Percentiles rank a stretch among this genome's conserved stretches.
phyloP scores from a whole-genome alignment of 345 rosid species.

The Melastoma malabathricum region DNA sequence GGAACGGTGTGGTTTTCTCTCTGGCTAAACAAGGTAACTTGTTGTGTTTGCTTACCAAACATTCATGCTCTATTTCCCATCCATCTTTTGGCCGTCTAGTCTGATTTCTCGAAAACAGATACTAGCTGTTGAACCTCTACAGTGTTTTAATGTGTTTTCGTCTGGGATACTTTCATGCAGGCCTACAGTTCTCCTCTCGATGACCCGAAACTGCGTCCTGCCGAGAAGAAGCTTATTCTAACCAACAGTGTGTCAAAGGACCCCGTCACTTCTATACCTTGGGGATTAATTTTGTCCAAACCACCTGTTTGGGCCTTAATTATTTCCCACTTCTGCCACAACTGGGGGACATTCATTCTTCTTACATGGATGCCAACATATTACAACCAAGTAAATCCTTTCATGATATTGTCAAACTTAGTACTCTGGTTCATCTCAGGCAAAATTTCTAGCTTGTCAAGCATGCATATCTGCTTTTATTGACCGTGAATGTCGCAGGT shows the following conservation, averaged over 20 bases:
- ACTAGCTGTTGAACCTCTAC: no score
- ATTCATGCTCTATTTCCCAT: no score
- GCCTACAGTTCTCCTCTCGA: slow-evolving; percentile 83
- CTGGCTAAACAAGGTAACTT: slow-evolving; percentile 67
- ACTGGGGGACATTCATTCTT: slow-evolving; percentile 93
- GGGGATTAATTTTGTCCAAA: slow-evolving; percentile 72
- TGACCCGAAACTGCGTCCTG: slow-evolving; percentile 54
- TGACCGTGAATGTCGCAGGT: slow-evolving; percentile 27
- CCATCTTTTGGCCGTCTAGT: no score
- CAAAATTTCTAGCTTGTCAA: neutral
- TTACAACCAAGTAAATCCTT: slow-evolving; percentile 60
- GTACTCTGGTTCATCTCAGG: neutral
- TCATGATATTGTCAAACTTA: neutral
- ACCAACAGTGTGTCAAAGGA: slow-evolving; percentile 39
- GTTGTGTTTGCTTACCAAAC: neutral
- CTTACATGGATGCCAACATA: slow-evolving; percentile 97
- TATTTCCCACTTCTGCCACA: slow-evolving; percentile 73
- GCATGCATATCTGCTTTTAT: neutral
- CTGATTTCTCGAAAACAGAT: no score
- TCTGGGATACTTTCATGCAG: slow-evolving; percentile 18
- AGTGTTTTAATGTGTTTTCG: no score
- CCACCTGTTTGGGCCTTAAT: slow-evolving; percentile 91
- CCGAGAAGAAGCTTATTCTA: slow-evolving; percentile 53
- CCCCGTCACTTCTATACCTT: slow-evolving; percentile 71
- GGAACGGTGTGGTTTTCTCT: slow-evolving; percentile 74